These are phyloP conservation scores for Teratosphaeria nubilosa DNA, from an alignment of 2,329 filamentous ascomycete genomes.

Conservation along the genomic window DNA sequence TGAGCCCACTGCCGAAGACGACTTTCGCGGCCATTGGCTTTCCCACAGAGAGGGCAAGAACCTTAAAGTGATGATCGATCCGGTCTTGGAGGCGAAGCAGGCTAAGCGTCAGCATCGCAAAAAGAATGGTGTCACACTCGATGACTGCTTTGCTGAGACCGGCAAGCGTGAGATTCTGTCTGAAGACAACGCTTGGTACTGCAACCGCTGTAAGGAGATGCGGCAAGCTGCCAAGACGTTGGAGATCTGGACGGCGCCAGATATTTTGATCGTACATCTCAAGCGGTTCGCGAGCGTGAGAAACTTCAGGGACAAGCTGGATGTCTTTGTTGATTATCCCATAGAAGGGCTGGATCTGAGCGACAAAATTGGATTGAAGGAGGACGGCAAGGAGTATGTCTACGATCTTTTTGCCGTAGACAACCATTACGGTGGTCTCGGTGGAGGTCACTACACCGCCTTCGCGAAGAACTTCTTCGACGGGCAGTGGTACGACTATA, in stretches of 20 bases:
- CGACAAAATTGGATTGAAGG: constrained; percentile 65
- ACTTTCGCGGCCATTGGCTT: constrained; percentile 47
- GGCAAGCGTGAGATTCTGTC: constrained; percentile 89
- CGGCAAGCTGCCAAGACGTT: constrained; percentile 91
- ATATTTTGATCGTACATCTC: constrained; percentile 88
- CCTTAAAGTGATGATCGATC: constrained; percentile 44
- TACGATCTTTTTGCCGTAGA: constrained; percentile 95
- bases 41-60: constrained; percentile 44
- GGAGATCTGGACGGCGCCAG: constrained; percentile 91
- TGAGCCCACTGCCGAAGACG: constrained; percentile 32
- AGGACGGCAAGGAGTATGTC: constrained; percentile 69
- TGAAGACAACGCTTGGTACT: constrained; percentile 96
- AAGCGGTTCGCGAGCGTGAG: constrained; percentile 88
- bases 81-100: constrained; percentile 55
- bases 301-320: constrained; percentile 78
- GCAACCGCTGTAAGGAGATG: constrained; percentile 88
- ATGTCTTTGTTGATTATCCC: constrained; percentile 84
- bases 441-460: constrained; percentile 93
- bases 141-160: constrained; percentile 90
- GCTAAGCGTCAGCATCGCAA: constrained; percentile 54
- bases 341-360: constrained; percentile 77
- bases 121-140: constrained; percentile 69
- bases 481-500: constrained; percentile 88
- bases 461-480: constrained; percentile 88
- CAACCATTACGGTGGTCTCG: constrained; percentile 87